Conservation (phyloP, 345 rosid genomes). For the Populus euphratica region DNA sequence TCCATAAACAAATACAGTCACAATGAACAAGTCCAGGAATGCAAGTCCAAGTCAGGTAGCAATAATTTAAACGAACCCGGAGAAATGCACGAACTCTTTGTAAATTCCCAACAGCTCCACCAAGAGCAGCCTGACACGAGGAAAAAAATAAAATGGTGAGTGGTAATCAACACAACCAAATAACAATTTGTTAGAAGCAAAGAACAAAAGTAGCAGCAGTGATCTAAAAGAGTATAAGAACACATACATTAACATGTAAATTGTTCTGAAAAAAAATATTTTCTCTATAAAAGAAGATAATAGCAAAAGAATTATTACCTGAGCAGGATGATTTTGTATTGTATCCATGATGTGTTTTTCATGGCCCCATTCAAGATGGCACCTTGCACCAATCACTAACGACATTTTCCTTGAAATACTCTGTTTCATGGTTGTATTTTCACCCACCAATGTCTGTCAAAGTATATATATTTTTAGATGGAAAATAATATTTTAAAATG, state of each 20-base stretch:
- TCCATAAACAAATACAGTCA: constrained; percentile 1
- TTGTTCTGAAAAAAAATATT: constrained; percentile 6
- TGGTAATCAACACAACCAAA: background rate
- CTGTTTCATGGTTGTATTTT: constrained; percentile 49
- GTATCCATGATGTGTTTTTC: constrained; percentile 90
- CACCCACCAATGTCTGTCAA: constrained; percentile 73
- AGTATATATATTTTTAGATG: constrained; percentile 7
- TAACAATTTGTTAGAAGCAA: background rate
- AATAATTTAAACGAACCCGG: constrained; percentile 58
- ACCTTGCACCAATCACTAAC: constrained; percentile 83
- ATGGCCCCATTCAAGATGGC: constrained; percentile 87
- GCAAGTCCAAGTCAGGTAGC: constrained; percentile 12
- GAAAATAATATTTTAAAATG: constrained; percentile 15
- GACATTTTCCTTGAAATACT: constrained; percentile 75
- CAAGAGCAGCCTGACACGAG: constrained; percentile 80
- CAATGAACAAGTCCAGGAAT: background rate
- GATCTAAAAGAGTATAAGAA: constrained; percentile 1
- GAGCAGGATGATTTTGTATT: constrained; percentile 90
- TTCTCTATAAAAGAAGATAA: constrained; percentile 13
- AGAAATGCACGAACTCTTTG: constrained; percentile 92
- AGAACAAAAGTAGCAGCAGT: constrained; percentile 5
- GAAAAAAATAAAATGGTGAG: constrained; percentile 6
- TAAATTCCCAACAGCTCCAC: constrained; percentile 95
- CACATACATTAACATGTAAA: background rate
- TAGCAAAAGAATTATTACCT: constrained; percentile 44